Base-by-base conservation (phyloP, 169 alveolate genomes). In the Eimeria acervulina region DNA sequence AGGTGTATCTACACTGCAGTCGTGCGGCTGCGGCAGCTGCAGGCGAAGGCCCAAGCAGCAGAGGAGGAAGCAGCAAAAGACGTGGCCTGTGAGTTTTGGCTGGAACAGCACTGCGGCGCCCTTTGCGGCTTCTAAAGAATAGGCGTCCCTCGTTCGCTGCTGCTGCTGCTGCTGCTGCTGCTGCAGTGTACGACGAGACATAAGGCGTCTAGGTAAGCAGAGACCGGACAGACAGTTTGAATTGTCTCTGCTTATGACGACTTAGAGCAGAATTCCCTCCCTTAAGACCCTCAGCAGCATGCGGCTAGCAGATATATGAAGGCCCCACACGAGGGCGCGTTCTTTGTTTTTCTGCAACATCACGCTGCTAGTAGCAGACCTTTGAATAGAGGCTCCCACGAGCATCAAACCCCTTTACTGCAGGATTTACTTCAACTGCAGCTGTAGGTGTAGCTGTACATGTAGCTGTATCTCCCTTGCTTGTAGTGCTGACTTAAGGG, bases 11-110 rank as follows among this genome's bases (percentile, higher is more conserved):
- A 81, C 47, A 81, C 90, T 15, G 95, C 95, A 36, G 90, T 92
- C 6, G 95, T 92, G 51, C 85, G 81, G 52, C 87, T 84, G 70
- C 74, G 91, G 72, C 91, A 76, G 47, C 3, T 44, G 31, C 61
- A 55, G 28, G 91, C 95, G 36, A 92, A 92, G 91, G 95, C 95
- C 4, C 95, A 92, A 83, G 95, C 91, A 19, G 85, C 87, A n/a
- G 70, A 59, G 40, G 92, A 74, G 10, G 95, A 92, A 17, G 95
- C 85, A 78, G 95, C 87, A 8, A 92, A 78, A 83, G 95, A 92
- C 31, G 81, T 92, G 23, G 95, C 95, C 63, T 92, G 92, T 38
- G 80, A 76, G 28, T 92, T 92, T 59, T 92, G 95, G 95, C 38
- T 92, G 1, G 51, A 76, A 70, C 85, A 74, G 36, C 83, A 92